These are phyloP conservation scores for Penicillium paneum DNA, from an alignment of 2,329 filamentous ascomycete species.

Conservation along the genomic window DNA sequence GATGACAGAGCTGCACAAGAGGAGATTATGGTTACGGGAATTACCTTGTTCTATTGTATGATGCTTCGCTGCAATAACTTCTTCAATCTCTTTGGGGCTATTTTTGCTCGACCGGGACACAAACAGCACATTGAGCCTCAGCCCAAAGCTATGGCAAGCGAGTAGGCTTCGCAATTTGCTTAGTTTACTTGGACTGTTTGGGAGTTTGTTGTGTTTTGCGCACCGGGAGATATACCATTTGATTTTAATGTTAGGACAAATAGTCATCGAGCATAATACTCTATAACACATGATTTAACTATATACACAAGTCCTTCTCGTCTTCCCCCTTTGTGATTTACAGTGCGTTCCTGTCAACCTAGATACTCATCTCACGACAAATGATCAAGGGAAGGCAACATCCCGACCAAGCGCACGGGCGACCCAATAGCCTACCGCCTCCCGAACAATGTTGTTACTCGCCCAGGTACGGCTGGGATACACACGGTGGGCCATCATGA, in stretches of 20 bases:
- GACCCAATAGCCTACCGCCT: not conserved
- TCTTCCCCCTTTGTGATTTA: not conserved
- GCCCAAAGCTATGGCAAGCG: not conserved
- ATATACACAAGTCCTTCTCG: not conserved
- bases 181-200: not conserved
- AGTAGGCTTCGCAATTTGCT: not conserved
- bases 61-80: constrained; percentile 23
- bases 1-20: constrained; percentile 21
- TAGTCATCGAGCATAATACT: not conserved
- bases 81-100: constrained; percentile 25
- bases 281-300: not conserved
- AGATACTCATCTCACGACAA: not conserved
- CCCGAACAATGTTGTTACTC: not conserved
- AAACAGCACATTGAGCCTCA: constrained; percentile 12
- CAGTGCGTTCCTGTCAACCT: not conserved
- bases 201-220: not conserved
- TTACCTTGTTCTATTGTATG: constrained; percentile 31
- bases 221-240: not conserved
- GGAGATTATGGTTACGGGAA: constrained; percentile 29
- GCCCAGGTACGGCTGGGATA: constrained; percentile 21
- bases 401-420: not conserved
- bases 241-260: not conserved
- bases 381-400: not conserved
- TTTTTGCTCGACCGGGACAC: constrained; percentile 19
- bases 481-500: constrained; percentile 26